phyloP scores from a whole-genome alignment of 31 red algal genomes.

The Endocladia muricata region DNA sequence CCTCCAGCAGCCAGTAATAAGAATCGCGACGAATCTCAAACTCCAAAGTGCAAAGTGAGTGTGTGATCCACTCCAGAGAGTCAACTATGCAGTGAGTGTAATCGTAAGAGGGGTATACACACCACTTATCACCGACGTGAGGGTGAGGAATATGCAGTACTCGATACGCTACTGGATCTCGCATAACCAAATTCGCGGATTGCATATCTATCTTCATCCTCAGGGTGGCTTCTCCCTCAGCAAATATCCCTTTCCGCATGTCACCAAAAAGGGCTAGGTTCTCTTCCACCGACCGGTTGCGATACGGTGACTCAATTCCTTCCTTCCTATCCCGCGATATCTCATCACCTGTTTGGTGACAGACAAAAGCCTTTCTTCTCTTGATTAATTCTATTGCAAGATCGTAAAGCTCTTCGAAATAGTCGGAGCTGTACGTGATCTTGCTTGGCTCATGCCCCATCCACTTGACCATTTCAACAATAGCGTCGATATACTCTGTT shows the following conservation, averaged over 20 bases:
- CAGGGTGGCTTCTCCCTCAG: slow-evolving; percentile 76
- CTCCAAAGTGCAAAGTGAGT: slow-evolving; percentile 95
- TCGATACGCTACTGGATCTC: slow-evolving; percentile 93
- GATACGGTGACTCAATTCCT: slow-evolving; percentile 74
- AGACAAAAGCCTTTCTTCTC: slow-evolving; percentile 84
- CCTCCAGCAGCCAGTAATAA: slow-evolving; percentile 98
- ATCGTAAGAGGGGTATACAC: slow-evolving; percentile 96
- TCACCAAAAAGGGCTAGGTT: slow-evolving; percentile 75
- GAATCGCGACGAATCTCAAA: slow-evolving; percentile 95
- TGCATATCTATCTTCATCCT: slow-evolving; percentile 98
- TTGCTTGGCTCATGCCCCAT: slow-evolving; percentile 75
- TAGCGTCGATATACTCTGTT: slow-evolving; percentile 76
- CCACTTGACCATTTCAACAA: slow-evolving; percentile 88
- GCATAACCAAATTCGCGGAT: slow-evolving; percentile 79
- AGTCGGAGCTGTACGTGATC: slow-evolving; percentile 91
- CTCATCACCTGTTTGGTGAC: slow-evolving; percentile 82
- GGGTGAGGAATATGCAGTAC: slow-evolving; percentile 79
- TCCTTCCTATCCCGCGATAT: slow-evolving; percentile 64
- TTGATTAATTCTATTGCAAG: slow-evolving; percentile 83
- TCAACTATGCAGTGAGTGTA: slow-evolving; percentile 96
- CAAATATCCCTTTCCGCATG: slow-evolving; percentile 88
- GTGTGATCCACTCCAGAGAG: slow-evolving; percentile 92
- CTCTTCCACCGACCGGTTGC: slow-evolving; percentile 75
- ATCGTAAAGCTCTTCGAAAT: slow-evolving; percentile 90
- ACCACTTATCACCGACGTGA: slow-evolving; percentile 90